These are phyloP conservation scores for Cryptococcus amylolentus DNA, from an alignment of 1,284 basidiomycete species.

Conservation along the genomic window DNA sequence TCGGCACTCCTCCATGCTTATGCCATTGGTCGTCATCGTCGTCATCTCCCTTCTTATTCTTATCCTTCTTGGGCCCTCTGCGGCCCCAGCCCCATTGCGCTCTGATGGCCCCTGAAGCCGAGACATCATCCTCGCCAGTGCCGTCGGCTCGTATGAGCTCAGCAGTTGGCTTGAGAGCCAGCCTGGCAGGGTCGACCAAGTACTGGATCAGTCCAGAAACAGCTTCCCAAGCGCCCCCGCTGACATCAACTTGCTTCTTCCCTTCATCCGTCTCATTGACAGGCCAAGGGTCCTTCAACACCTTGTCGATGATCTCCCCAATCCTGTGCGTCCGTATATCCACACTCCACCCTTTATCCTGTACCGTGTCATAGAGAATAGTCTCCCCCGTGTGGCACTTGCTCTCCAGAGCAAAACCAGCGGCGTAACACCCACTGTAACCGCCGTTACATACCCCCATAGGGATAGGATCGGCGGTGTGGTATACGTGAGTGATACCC, in stretches of 20 bases:
- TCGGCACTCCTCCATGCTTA: constrained; percentile 48
- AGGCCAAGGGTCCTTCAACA: constrained; percentile 72
- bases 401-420: constrained; percentile 49
- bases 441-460: constrained; percentile 52
- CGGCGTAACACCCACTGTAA: constrained; percentile 50
- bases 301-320: constrained; percentile 65
- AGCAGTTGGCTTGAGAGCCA: too few species aligned
- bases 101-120: background rate
- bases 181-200: too few species aligned
- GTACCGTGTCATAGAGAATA: constrained; percentile 84
- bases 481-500: constrained; percentile 57
- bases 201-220: too few species aligned
- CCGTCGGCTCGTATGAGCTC: too few species aligned
- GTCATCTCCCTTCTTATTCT: constrained; percentile 18
- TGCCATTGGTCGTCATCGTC: constrained; percentile 34
- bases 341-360: constrained; percentile 73
- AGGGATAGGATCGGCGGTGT: constrained; percentile 55
- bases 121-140: too few species aligned
- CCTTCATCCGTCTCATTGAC: constrained; percentile 19
- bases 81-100: constrained; percentile 36
- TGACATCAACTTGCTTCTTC: too few species aligned
- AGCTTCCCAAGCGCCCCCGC: too few species aligned
- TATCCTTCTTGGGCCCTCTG: constrained; percentile 21
- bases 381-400: constrained; percentile 78
- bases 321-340: constrained; percentile 77